These are phyloP conservation scores for Cyclotella cryptica DNA, from an alignment of 108 stramenopile genomes.

Conservation along the genomic window DNA sequence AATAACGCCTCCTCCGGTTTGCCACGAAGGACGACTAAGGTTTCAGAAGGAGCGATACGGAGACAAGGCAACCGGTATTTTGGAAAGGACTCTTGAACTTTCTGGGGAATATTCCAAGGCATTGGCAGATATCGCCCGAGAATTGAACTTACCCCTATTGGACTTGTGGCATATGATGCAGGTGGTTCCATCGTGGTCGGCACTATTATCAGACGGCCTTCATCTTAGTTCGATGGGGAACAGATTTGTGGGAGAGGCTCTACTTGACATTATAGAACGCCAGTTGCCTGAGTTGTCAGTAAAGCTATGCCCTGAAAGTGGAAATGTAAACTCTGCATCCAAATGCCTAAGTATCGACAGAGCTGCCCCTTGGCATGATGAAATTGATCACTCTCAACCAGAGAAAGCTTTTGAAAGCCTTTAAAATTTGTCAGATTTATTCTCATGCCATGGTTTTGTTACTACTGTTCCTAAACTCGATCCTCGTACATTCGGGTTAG, in stretches of 20 bases:
- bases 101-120: constrained; percentile 60
- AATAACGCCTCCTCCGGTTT: constrained; percentile 78
- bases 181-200: constrained; percentile 38
- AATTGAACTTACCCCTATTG: constrained; percentile 50
- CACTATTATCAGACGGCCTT: constrained; percentile 71
- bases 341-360: constrained; percentile 50
- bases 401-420: constrained; percentile 56
- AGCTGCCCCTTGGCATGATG: constrained; percentile 79
- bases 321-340: constrained; percentile 73
- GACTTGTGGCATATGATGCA: constrained; percentile 68
- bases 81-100: constrained; percentile 56
- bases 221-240: constrained; percentile 73
- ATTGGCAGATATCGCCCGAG: constrained; percentile 47
- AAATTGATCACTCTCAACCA: constrained; percentile 67
- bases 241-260: constrained; percentile 54
- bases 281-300: constrained; percentile 62
- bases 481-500: background rate
- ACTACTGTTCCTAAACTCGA: no score
- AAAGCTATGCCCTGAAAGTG: constrained; percentile 59
- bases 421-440: background rate
- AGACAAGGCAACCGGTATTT: constrained; percentile 35
- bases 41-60: constrained; percentile 41
- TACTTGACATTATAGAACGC: constrained; percentile 51
- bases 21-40: constrained; percentile 53
- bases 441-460: background rate